Percentiles rank a stretch among this genome's conserved stretches.
Evolutionary conservation across 1,284 basidiomycete species (phyloP).

Genomic region (Ceratobasidium theobromae): DNA sequence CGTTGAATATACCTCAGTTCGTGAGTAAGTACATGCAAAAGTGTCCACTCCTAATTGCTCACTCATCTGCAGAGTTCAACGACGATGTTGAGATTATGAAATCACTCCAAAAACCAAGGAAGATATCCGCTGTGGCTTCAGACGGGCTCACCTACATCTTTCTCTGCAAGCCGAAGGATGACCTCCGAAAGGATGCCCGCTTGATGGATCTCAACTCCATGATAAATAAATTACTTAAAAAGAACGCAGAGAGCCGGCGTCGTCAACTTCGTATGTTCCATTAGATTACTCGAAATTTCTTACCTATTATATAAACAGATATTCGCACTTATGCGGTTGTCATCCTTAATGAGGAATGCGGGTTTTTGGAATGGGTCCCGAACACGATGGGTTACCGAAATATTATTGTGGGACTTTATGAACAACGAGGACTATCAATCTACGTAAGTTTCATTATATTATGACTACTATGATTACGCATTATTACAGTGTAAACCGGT

Average conservation of each 20-base stretch:
- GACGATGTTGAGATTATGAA: slow-evolving; percentile 92
- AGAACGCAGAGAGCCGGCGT: slow-evolving; percentile 88
- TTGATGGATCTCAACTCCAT: slow-evolving; percentile 99
- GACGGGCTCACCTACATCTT: slow-evolving; percentile 89
- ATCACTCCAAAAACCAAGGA: slow-evolving; percentile 90
- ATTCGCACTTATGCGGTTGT: slow-evolving; percentile 97
- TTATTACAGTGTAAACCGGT: slow-evolving; percentile 5
- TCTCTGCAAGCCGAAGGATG: slow-evolving; percentile 97
- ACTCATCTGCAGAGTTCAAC: slow-evolving; percentile 58
- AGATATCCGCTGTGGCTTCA: slow-evolving; percentile 82
- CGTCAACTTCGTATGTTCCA: slow-evolving; percentile 75
- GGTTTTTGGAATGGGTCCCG: slow-evolving; percentile 98
- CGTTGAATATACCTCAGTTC: slow-evolving; percentile 75
- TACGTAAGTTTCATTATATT: slow-evolving; percentile 57
- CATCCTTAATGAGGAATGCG: slow-evolving; percentile 95
- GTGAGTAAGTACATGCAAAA: slow-evolving; percentile 52
- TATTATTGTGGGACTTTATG: slow-evolving; percentile 77
- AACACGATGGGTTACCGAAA: slow-evolving; percentile 87
- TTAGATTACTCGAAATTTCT: neutral
- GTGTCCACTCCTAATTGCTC: neutral
- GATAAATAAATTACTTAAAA: slow-evolving; percentile 96
- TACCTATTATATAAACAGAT: slow-evolving; percentile 54
- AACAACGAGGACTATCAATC: slow-evolving; percentile 56
- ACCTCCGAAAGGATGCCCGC: slow-evolving; percentile 94
- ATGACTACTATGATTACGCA: neutral